Evolutionary conservation across 495 filamentous ascomycete genomes (phyloP).

Genomic region (Xylaria palmicola): DNA sequence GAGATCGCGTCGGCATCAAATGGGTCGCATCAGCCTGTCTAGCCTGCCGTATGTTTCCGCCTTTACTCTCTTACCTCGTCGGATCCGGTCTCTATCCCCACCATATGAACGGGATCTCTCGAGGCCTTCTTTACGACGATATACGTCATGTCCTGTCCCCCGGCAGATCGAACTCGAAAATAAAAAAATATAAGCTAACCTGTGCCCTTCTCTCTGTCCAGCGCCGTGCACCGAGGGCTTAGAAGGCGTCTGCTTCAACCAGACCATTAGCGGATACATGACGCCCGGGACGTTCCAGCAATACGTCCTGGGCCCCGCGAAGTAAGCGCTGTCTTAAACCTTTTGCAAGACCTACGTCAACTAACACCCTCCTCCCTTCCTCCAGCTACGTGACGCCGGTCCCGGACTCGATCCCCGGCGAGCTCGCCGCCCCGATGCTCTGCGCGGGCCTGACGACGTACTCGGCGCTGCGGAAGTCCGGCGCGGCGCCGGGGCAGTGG

Average conservation of each 20-base stretch:
- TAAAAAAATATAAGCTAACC: slow-evolving; percentile 21
- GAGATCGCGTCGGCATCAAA: slow-evolving; percentile 65
- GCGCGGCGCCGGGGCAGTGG: slow-evolving; percentile 59
- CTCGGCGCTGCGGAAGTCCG: slow-evolving; percentile 56
- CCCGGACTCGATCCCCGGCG: slow-evolving; percentile 58
- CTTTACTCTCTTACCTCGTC: not conserved
- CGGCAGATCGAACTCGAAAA: not conserved
- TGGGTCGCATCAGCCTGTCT: slow-evolving; percentile 36
- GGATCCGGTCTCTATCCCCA: not conserved
- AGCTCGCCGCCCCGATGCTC: slow-evolving; percentile 63
- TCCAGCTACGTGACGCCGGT: slow-evolving; percentile 69
- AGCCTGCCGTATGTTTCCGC: slow-evolving; percentile 2
- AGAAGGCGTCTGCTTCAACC: slow-evolving; percentile 49
- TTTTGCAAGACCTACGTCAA: not conserved
- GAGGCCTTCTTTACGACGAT: no score
- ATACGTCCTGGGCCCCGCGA: slow-evolving; percentile 62
- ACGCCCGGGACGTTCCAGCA: slow-evolving; percentile 71
- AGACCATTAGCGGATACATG: slow-evolving; percentile 51
- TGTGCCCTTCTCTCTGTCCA: slow-evolving; percentile 33
- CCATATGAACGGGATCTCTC: not conserved
- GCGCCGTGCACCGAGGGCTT: slow-evolving; percentile 55
- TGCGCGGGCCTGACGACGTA: slow-evolving; percentile 62
- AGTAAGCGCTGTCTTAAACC: slow-evolving; percentile 2
- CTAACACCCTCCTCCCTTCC: slow-evolving; percentile 36
- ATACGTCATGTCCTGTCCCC: no score